Conservation (phyloP, 176 grass and related monocot species). For the Zea luxurians region DNA sequence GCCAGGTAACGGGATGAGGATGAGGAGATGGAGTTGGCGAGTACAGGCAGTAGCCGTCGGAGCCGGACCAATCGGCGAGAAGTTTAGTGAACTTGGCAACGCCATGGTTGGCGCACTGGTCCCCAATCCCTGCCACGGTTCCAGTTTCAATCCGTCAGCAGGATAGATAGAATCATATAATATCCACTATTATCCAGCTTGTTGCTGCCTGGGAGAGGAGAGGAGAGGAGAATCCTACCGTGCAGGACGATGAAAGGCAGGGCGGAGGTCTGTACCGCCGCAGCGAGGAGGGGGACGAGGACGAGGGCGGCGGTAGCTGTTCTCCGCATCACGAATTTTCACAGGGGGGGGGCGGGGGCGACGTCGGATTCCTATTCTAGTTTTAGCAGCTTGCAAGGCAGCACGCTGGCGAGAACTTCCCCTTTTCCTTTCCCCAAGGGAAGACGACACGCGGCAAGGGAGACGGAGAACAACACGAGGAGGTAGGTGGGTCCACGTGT, state of each 20-base stretch:
- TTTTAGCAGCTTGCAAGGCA: too few species aligned
- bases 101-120: constrained; percentile 72
- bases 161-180: not conserved
- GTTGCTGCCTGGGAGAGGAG: not conserved
- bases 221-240: constrained; percentile 33
- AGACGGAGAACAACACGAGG: too few species aligned
- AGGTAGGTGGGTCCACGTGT: too few species aligned
- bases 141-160: not conserved
- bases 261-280: constrained; percentile 25
- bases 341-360: not conserved
- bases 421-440: too few species aligned
- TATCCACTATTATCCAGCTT: not conserved
- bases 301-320: not conserved
- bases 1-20: not conserved
- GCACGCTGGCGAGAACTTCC: too few species aligned
- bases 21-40: not conserved
- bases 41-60: constrained; percentile 82
- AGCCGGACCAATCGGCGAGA: constrained; percentile 68
- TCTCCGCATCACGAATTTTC: constrained; percentile 4
- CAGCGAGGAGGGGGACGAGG: not conserved
- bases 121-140: constrained; percentile 54
- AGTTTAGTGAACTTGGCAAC: constrained; percentile 55
- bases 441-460: too few species aligned
- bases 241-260: constrained; percentile 79
- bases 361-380: too few species aligned